Conservation (phyloP, 192 early-diverging fungal species). For the Funneliformis mosseae region DNA sequence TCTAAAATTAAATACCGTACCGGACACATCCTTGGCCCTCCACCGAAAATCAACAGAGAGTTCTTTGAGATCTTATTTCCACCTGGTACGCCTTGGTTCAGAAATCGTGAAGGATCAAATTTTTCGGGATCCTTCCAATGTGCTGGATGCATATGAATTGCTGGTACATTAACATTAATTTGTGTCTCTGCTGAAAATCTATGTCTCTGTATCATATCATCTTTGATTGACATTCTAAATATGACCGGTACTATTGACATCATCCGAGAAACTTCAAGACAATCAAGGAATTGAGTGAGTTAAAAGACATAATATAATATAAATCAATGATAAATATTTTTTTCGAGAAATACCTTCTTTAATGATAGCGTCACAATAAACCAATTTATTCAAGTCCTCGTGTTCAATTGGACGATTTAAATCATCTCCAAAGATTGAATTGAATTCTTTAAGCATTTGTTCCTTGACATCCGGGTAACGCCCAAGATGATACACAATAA, state of each 20-base stretch:
- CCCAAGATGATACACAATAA: constrained; percentile 17
- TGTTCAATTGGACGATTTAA: not conserved
- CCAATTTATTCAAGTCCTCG: constrained; percentile 20
- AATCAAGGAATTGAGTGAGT: not conserved
- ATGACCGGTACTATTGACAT: constrained; percentile 19
- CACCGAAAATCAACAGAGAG: constrained; percentile 19
- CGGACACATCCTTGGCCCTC: constrained; percentile 18
- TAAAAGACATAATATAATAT: not conserved
- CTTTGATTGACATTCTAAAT: constrained; percentile 1
- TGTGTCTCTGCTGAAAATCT: not conserved
- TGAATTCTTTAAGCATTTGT: constrained; percentile 17
- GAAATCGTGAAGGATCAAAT: constrained; percentile 22
- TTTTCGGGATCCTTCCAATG: constrained; percentile 21
- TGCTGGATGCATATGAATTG: not conserved
- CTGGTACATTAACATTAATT: constrained; percentile 1
- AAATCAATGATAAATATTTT: not conserved
- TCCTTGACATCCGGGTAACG: constrained; percentile 15
- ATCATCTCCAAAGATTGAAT: constrained; percentile 1
- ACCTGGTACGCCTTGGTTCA: not conserved
- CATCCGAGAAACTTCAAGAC: not conserved
- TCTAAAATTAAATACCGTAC: not conserved
- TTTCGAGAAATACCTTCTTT: constrained; percentile 17
- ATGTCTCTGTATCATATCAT: not conserved
- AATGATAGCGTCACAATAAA: constrained; percentile 31
- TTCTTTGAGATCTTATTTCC: not conserved